Evolutionary conservation across 139 green algal genomes (phyloP), one percentile per base, ranked within the genome.

Genomic region (Ettlia oleoabundans): DNA sequence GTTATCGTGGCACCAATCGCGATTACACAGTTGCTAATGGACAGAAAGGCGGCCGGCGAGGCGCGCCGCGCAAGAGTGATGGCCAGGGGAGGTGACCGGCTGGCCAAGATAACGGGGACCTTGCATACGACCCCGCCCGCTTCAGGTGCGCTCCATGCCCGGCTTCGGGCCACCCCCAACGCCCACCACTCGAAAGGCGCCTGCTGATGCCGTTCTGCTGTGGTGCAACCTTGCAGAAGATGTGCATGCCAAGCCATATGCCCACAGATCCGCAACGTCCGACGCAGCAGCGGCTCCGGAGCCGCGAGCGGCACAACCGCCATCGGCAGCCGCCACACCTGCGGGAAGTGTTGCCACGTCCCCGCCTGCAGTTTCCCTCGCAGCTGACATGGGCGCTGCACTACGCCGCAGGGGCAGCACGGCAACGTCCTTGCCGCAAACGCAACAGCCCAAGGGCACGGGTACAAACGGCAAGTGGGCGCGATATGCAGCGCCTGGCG

Each of bases 391-490:
- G 33, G 22, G 41, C 24, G 33, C 37, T 4, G 53, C 53, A 24
- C 21, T 53, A 28, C 73, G 53, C 52, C 51, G 53, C 73, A 80
- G 3, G 10, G 68, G 26, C 53, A 22, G 32, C 22, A 66, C 47
- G 24, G 33, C 52, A n/a, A 22, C 28, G 24, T 53, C 73, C 0
- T 19, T 47, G 21, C 40, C 22, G 5, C 42, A 77, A 5, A 42
- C 43, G 66, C 66, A 73, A 47, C 71, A 61, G 37, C 24, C 32
- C 35, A 80, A 80, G 53, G 73, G 73, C 53, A 80, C 72, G 4
- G 72, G 51, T 7, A 67, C 51, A 33, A 79, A 79, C 26, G 37
- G 33, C 32, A 78, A 78, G 73, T 80, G 73, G 73, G 73, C 52
- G 2, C 73, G 24, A 26, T 80, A 80, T 47, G 70, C 43, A 21